A percentile compares a stretch with the other conserved stretches of the same genome.
Evolutionary conservation across 257 asterid species (phyloP).

Genomic region (Capsicum baccatum): DNA sequence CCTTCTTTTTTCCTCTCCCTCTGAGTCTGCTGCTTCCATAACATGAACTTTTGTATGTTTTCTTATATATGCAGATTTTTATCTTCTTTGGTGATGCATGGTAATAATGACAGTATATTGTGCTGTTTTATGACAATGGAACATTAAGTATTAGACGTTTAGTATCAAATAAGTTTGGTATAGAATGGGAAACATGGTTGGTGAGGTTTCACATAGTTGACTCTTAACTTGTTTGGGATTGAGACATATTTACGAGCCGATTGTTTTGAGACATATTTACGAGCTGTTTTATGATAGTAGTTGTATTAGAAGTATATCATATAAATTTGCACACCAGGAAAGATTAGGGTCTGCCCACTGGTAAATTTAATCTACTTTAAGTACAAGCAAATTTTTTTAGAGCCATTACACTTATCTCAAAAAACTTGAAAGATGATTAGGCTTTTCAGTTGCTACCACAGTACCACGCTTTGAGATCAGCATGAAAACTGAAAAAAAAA

Average conservation of each 20-base stretch:
- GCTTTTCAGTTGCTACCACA: background rate
- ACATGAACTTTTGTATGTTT: background rate
- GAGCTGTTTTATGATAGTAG: too few relatives aligned
- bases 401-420: background rate
- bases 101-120: background rate
- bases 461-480: background rate
- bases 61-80: background rate
- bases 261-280: too few relatives aligned
- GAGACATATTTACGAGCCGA: background rate
- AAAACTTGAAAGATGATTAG: background rate
- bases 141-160: too few relatives aligned
- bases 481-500: background rate
- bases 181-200: too few relatives aligned
- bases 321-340: background rate
- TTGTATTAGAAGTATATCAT: background rate
- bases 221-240: background rate
- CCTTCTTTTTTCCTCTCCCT: background rate
- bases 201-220: background rate
- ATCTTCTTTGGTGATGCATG: background rate
- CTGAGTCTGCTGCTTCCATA: background rate
- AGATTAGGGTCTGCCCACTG: too few relatives aligned
- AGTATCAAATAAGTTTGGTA: too few relatives aligned
- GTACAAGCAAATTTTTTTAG: background rate
- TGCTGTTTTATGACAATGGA: too few relatives aligned
- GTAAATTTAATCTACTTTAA: background rate